Evolutionary conservation across 345 rosid species (phyloP).

Genomic region (Rhodamnia rubescens): DNA sequence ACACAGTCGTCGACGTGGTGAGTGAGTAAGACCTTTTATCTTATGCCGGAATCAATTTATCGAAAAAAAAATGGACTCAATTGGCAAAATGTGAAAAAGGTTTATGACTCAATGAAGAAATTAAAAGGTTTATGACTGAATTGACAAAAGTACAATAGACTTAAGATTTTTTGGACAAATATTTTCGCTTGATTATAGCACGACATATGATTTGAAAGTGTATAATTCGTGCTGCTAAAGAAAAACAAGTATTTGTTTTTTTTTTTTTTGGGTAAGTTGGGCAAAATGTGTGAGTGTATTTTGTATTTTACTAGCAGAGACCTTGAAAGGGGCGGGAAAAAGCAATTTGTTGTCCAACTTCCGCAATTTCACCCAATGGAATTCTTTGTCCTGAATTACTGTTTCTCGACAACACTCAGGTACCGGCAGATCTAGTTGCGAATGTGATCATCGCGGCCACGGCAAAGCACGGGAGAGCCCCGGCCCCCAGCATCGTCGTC

Average conservation of each 20-base stretch:
- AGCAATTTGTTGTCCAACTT: not conserved
- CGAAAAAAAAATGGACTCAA: too few relatives aligned
- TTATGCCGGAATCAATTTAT: too few relatives aligned
- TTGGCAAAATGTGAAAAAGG: too few relatives aligned
- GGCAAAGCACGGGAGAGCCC: slow-evolving; percentile 13
- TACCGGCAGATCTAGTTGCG: slow-evolving; percentile 22
- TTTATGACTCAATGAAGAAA: too few relatives aligned
- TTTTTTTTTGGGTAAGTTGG: not conserved
- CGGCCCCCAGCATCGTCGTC: not conserved
- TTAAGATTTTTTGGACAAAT: too few relatives aligned
- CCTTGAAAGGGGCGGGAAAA: not conserved
- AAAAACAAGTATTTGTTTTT: too few relatives aligned
- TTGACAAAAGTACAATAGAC: too few relatives aligned
- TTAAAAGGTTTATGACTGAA: too few relatives aligned
- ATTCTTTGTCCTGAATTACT: not conserved
- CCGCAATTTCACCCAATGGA: not conserved
- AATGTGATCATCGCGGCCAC: slow-evolving; percentile 13
- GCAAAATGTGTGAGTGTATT: not conserved
- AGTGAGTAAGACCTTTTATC: not conserved
- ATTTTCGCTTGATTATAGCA: too few relatives aligned
- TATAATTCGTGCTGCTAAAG: too few relatives aligned
- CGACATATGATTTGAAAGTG: too few relatives aligned
- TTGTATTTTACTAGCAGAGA: not conserved
- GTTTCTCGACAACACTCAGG: not conserved
- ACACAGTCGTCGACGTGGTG: slow-evolving; percentile 7